A percentile compares a stretch with the other conserved stretches of the same genome.
Conservation (phyloP, 2,329 filamentous ascomycete genomes). For the Neonectria neomacrospora region DNA sequence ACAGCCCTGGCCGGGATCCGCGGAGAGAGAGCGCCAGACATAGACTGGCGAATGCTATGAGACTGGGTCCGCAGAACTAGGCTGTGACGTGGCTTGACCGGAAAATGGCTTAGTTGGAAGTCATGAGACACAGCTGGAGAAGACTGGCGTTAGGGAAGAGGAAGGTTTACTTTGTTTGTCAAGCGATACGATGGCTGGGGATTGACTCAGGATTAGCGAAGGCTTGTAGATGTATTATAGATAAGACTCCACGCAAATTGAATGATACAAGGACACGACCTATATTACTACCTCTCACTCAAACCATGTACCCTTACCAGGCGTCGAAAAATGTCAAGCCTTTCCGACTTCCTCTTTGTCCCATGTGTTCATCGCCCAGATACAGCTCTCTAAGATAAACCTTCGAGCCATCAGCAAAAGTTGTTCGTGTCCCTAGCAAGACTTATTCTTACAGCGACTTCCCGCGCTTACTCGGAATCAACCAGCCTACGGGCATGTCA, state of each 20-base stretch:
- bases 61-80: conserved; percentile 63
- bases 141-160: not conserved
- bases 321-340: no score
- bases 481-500: no score
- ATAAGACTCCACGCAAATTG: not conserved
- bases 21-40: conserved; percentile 48
- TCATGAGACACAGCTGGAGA: not conserved
- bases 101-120: not conserved
- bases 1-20: conserved; percentile 40
- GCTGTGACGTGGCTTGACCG: conserved; percentile 10
- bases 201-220: not conserved
- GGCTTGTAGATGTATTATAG: not conserved
- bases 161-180: not conserved
- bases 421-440: no score
- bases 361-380: no score
- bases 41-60: conserved; percentile 49
- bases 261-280: not conserved
- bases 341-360: no score
- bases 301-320: no score
- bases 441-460: no score
- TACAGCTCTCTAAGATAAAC: no score
- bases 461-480: no score
- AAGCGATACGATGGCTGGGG: not conserved
- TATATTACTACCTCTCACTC: no score
- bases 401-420: no score